phyloP scores from a whole-genome alignment of 2,329 filamentous ascomycete genomes.

The Fusarium stilboides region DNA sequence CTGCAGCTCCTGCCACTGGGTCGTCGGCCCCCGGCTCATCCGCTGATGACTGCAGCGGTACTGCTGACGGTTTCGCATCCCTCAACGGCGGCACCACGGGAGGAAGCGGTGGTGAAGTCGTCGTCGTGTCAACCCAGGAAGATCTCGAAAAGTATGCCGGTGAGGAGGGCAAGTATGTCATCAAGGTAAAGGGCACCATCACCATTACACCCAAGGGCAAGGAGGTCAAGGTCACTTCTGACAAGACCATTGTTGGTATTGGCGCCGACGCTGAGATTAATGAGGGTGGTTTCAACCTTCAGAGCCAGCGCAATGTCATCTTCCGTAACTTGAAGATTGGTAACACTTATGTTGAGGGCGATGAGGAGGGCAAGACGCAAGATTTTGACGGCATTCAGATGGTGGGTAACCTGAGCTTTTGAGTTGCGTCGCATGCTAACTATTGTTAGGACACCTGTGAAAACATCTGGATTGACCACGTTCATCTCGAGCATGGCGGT shows the following conservation, averaged over 20 bases:
- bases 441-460: constrained; percentile 27
- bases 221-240: constrained; percentile 42
- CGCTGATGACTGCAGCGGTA: constrained; percentile 33
- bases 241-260: constrained; percentile 49
- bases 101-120: constrained; percentile 40
- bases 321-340: constrained; percentile 47
- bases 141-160: constrained; percentile 46
- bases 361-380: constrained; percentile 45
- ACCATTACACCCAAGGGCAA: constrained; percentile 43
- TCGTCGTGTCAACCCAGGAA: constrained; percentile 39
- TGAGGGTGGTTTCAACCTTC: constrained; percentile 42
- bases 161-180: constrained; percentile 42
- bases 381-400: constrained; percentile 48
- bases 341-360: constrained; percentile 35
- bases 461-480: constrained; percentile 51
- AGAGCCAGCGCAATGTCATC: constrained; percentile 44
- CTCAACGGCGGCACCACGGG: constrained; percentile 48
- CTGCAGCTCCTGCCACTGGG: neutral
- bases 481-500: constrained; percentile 43
- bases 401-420: neutral
- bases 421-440: neutral
- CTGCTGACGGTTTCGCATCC: constrained; percentile 45
- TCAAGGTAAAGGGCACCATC: constrained; percentile 46
- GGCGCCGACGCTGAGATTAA: constrained; percentile 44
- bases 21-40: too few species aligned